A percentile compares a stretch with the other conserved stretches of the same genome.
Evolutionary conservation across 441 rosid genomes (phyloP).

Genomic region (Croton setiger): DNA sequence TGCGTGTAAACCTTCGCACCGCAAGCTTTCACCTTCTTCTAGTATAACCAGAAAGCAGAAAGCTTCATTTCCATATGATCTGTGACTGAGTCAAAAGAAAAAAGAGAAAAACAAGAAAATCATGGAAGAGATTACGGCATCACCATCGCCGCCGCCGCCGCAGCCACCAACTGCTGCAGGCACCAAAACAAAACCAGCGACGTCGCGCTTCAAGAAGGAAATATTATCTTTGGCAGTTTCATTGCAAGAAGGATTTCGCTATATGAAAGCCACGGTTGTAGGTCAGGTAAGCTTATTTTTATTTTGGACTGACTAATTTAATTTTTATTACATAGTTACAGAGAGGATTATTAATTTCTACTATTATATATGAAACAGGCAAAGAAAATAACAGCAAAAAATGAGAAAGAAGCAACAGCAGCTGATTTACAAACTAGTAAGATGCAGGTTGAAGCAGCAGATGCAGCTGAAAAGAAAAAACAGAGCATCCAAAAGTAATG

Average conservation of each 20-base stretch:
- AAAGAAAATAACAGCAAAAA: conserved; percentile 48
- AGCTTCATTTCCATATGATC: too few species aligned
- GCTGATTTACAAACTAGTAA: conserved; percentile 42
- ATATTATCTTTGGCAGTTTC: conserved; percentile 40
- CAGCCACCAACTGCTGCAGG: neutral
- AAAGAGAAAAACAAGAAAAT: too few species aligned
- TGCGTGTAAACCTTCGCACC: conserved; percentile 11
- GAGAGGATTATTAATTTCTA: neutral
- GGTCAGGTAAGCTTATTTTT: conserved; percentile 35
- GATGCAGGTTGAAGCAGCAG: conserved; percentile 63
- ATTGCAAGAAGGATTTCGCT: conserved; percentile 40
- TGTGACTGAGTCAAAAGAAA: neutral
- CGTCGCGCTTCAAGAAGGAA: conserved; percentile 32
- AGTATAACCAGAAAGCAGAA: too few species aligned
- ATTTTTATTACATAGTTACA: neutral
- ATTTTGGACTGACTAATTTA: neutral
- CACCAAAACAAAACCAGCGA: conserved; percentile 21
- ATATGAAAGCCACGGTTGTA: conserved; percentile 41
- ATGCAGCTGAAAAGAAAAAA: conserved; percentile 51
- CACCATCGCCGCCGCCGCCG: conserved; percentile 8
- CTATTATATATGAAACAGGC: conserved; percentile 25
- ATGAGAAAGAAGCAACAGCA: conserved; percentile 54
- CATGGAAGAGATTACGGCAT: conserved; percentile 28
- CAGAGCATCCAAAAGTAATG: conserved; percentile 29
- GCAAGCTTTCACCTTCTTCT: too few species aligned